Evolutionary conservation across 2,329 filamentous ascomycete genomes (phyloP).

Genomic region (Ophiocordyceps camponoti-floridani): DNA sequence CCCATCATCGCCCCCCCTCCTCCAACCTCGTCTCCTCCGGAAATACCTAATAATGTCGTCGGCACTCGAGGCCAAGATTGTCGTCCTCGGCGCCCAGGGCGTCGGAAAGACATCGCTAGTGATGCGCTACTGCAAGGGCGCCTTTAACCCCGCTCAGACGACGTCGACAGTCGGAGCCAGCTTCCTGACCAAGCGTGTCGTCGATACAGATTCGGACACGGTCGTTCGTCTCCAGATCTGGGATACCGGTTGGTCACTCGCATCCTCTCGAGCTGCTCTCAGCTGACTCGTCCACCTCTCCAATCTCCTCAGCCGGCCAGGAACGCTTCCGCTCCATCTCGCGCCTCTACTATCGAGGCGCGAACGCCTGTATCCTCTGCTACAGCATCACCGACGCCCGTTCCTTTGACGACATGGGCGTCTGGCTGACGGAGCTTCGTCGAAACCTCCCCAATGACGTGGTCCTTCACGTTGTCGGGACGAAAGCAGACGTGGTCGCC

Average conservation of each 20-base stretch:
- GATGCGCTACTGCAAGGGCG: slow-evolving; percentile 56
- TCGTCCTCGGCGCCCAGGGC: slow-evolving; percentile 62
- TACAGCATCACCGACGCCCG: slow-evolving; percentile 80
- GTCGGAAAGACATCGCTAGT: slow-evolving; percentile 68
- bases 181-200: slow-evolving; percentile 62
- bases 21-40: not conserved
- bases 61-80: slow-evolving; percentile 65
- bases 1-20: no score
- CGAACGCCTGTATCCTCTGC: slow-evolving; percentile 84
- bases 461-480: slow-evolving; percentile 87
- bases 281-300: not conserved
- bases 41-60: slow-evolving; percentile 14
- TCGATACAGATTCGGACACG: slow-evolving; percentile 72
- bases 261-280: no score
- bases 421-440: slow-evolving; percentile 74
- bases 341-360: slow-evolving; percentile 87
- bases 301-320: slow-evolving; percentile 46
- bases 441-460: slow-evolving; percentile 61
- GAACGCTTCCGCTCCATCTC: slow-evolving; percentile 92
- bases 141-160: slow-evolving; percentile 45
- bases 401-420: slow-evolving; percentile 82
- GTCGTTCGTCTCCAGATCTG: slow-evolving; percentile 86
- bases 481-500: slow-evolving; percentile 79
- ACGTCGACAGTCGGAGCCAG: slow-evolving; percentile 63
- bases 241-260: slow-evolving; percentile 50